Percentiles rank a stretch among this genome's conserved stretches.
These are phyloP conservation scores for Suillus fuscotomentosus DNA, from an alignment of 768 basidiomycete genomes.

Conservation along the genomic window DNA sequence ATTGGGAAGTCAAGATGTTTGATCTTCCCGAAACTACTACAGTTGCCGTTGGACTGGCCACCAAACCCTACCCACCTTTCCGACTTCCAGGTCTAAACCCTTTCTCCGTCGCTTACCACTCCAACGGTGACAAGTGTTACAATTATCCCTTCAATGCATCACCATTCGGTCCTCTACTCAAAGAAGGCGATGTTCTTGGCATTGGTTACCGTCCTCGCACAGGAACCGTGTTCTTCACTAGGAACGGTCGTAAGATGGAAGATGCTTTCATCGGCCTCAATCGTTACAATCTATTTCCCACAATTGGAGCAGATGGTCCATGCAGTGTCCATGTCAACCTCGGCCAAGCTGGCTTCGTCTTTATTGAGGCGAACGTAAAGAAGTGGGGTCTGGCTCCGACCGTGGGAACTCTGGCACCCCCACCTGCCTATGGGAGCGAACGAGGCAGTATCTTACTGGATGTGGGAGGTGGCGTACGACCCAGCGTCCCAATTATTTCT, in stretches of 20 bases:
- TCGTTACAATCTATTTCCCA: constrained; percentile 93
- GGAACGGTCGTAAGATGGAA: constrained; percentile 95
- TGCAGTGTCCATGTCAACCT: constrained; percentile 97
- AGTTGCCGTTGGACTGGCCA: constrained; percentile 92
- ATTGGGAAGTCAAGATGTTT: constrained; percentile 99
- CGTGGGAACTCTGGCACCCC: constrained; percentile 94
- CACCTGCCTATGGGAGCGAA: constrained; percentile 97
- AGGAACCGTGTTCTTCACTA: constrained; percentile 98
- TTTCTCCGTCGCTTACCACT: constrained; percentile 93
- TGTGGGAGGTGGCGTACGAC: constrained; percentile 51
- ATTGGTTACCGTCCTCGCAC: constrained; percentile 95
- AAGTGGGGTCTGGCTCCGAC: constrained; percentile 99
- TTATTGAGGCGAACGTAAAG: constrained; percentile 99
- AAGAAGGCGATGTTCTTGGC: constrained; percentile 95
- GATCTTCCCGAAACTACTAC: constrained; percentile 87
- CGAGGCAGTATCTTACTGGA: constrained; percentile 94
- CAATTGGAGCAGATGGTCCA: constrained; percentile 93
- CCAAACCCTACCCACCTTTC: constrained; percentile 96
- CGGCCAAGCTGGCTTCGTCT: constrained; percentile 97
- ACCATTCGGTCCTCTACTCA: constrained; percentile 79
- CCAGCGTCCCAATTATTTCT: constrained; percentile 41
- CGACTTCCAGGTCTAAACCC: constrained; percentile 84
- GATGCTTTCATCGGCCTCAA: constrained; percentile 92
- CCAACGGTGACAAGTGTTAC: constrained; percentile 95
- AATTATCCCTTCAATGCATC: constrained; percentile 92